These are phyloP conservation scores for Trametes sanguinea DNA, from an alignment of 768 basidiomycete species.

Conservation along the genomic window DNA sequence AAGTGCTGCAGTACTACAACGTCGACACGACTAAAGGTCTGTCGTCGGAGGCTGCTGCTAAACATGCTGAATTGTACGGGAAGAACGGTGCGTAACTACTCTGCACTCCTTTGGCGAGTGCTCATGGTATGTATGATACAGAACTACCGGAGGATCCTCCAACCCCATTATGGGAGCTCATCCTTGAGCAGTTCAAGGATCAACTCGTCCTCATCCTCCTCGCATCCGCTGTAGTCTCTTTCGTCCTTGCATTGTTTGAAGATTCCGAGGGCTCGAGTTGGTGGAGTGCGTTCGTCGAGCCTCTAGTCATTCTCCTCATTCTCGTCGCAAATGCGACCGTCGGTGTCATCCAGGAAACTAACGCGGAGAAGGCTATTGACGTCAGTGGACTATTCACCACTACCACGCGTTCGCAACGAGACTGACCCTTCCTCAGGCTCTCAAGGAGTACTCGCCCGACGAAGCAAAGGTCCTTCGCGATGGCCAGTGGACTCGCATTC, in stretches of 20 bases:
- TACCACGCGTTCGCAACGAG: not conserved
- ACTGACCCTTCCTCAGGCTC: constrained; percentile 55
- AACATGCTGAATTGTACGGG: constrained; percentile 80
- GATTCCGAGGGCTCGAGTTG: constrained; percentile 64
- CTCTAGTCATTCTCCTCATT: constrained; percentile 92
- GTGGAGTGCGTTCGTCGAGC: constrained; percentile 92
- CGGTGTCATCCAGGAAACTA: constrained; percentile 95
- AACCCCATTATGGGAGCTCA: constrained; percentile 90
- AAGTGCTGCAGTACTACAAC: constrained; percentile 71
- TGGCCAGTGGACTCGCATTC: constrained; percentile 68
- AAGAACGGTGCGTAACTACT: constrained; percentile 65
- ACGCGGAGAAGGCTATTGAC: constrained; percentile 96
- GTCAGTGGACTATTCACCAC: constrained; percentile 50
- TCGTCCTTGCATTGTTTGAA: constrained; percentile 88
- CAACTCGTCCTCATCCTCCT: constrained; percentile 97
- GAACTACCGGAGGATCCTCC: constrained; percentile 91
- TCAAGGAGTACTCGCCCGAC: constrained; percentile 97
- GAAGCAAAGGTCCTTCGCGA: constrained; percentile 88
- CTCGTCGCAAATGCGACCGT: constrained; percentile 96
- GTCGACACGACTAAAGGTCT: constrained; percentile 69
- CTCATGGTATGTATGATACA: constrained; percentile 33
- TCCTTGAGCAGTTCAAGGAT: constrained; percentile 99
- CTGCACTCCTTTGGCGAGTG: too few species aligned
- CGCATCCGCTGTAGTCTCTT: constrained; percentile 90
- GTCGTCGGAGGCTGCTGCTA: constrained; percentile 61